Evolutionary conservation across 257 asterid species (phyloP), one percentile per base, ranked within the genome.

Genomic region (Solanum okadae): DNA sequence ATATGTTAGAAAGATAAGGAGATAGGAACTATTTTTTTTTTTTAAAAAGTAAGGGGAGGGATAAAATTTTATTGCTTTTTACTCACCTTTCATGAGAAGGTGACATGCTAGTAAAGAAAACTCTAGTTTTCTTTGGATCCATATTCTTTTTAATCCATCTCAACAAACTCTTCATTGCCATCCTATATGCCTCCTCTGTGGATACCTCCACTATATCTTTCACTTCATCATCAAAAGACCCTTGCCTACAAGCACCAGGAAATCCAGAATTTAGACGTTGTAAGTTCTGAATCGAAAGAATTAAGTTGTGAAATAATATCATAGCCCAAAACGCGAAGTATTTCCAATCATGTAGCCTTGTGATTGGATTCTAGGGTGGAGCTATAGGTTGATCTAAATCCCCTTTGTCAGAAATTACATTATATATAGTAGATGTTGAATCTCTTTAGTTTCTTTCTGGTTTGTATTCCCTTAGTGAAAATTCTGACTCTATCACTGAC

Each of bases 71-170:
- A 52, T 52, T 4, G 29, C 29, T 4, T 42, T 79, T 42, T 79
- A 79, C 94, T 88, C 86, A 96, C 99, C 89, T 34, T 87, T 88
- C 91, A 70, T 96, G 98, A 10, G 94, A 90, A 33, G 98, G 96
- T 4, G 99, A 95, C 94, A 95, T 90, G 92, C 96, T 91, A 67
- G 91, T 87, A 87, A 94, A 96, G 87, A 96, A 93, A 1, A 92
- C 91, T 65, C 85, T 15, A 6, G 85, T 79, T 79, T 5, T 79
- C n/a, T 79, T 79, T 27, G 16, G 38, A 79, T 79, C 93, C 88
- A 94, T 86, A 52, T 94, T 95, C 77, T 91, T 77, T 83, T 93
- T 89, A 2, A 93, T 87, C 99, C 99, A 96, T 88, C 92, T 75
- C 46, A 91, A 49, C 94, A 96, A 83, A 59, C 92, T 88, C 70